Conservation (phyloP, 2,329 filamentous ascomycete species). For the Phyllosticta paracitricarpa region DNA sequence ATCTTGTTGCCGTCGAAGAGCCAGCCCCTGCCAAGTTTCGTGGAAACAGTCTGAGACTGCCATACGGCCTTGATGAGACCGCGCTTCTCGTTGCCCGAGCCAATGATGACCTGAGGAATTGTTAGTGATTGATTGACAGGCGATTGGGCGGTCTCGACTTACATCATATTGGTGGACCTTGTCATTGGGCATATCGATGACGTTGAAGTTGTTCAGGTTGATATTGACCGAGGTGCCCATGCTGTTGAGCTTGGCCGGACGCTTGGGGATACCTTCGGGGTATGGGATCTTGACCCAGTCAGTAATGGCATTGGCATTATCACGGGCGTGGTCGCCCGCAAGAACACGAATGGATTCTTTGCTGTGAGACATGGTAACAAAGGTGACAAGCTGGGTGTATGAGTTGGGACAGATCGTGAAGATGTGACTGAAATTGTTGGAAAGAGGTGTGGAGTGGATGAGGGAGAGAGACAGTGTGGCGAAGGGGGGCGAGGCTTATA, state of each 20-base stretch:
- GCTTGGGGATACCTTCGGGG: conserved; percentile 21
- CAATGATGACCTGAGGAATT: conserved; percentile 51
- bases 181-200: conserved; percentile 48
- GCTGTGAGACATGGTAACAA: not conserved
- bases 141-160: conserved; percentile 30
- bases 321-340: not conserved
- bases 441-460: not conserved
- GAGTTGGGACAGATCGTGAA: not conserved
- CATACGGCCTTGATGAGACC: conserved; percentile 68
- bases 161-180: conserved; percentile 80
- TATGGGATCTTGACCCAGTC: conserved; percentile 16
- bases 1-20: conserved; percentile 78
- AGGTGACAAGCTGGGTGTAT: not conserved
- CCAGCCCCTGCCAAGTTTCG: conserved; percentile 47
- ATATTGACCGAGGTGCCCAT: conserved; percentile 31
- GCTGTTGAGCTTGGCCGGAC: conserved; percentile 27
- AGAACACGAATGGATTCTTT: not conserved
- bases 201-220: conserved; percentile 64
- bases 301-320: not conserved
- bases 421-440: not conserved
- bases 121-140: not conserved
- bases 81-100: conserved; percentile 52
- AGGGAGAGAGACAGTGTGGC: not conserved
- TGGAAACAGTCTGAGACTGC: conserved; percentile 52
- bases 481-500: too few species aligned